Base-by-base conservation (phyloP, 139 green algal genomes). In the Chara braunii region DNA sequence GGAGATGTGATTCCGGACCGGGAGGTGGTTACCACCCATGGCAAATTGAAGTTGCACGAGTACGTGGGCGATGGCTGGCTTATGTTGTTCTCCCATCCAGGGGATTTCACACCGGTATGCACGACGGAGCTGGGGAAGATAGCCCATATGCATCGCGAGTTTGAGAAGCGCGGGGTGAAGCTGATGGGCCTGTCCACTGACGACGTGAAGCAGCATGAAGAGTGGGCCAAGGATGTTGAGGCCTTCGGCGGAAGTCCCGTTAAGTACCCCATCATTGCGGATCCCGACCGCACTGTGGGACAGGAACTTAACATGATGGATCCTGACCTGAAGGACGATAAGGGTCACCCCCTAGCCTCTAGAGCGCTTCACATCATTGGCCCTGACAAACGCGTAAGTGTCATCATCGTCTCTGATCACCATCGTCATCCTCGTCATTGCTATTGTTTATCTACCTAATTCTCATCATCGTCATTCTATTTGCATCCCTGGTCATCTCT, bases 141-240 rank as follows among this genome's bases (percentile, higher is more conserved):
- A 2, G 67, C 67, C 2, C 33, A 82, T 2, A 80, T 80, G 56
- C 80, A 80, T 52, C 26, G 75, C 22, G 32, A 12, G 9, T 26
- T 57, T 9, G 9, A 12, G 9, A 9, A 9, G 9, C 22, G 40
- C 9, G 29, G 29, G 9, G 60, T 68, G 7, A 68, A 68, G n/a
- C 7, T 59, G 18, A 18, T 37, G 64, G 43, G 6, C 44, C 53
- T 51, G 6, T 51, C 53, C 11, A 24, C 33, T 18, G 53, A 51
- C 9, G 26, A 11, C 9, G 11, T 57, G 9, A 11, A 51, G 33
- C 63, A 35, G 2, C 81, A 87, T 70, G 78, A 79, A 53, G 51
- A 60, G 34, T 89, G 79, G 82, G 77, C 86, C 26, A 68, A 81
- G 65, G 83, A 88, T 51, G 87, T 88, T 30, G 83, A 87, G 60